Base-by-base conservation (phyloP, 768 basidiomycete species). In the Leccinum longicurvipes region DNA sequence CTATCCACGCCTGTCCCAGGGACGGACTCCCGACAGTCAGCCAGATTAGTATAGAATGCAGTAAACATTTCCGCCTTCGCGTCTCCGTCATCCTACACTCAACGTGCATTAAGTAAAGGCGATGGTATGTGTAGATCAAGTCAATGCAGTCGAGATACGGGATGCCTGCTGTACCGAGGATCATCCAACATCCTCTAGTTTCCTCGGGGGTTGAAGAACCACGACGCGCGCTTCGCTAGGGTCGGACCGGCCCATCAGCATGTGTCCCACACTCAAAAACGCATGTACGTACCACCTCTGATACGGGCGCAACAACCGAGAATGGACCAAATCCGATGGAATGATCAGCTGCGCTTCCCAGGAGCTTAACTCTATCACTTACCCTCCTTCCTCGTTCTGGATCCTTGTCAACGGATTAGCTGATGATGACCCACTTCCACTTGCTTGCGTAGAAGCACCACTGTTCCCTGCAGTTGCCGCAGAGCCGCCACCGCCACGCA, bases 181-280 rank as follows among this genome's bases (percentile, higher is more conserved):
- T 53, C 53, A 61, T 50, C 56, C 45, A 58, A 55, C 46, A 34
- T 54, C 51, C 59, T 60, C 65, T 66, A 74, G 59, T 65, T 66
- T 81, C 75, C 87, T 70, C 88, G 85, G 62, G 89, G 85, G 72
- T 87, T 89, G 80, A 93, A 93, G 75, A 93, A 93, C 91, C 91
- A 93, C 55, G 91, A 93, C 51, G 91, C 89, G 59, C 91, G 89
- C 77, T 93, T 93, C 61, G 89, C 90, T 91, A 73, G 36, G 63
- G 67, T 58, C 47, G 39, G 39, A 41, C 39, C 32, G 69, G 74
- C 74, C 52, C 17, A 66, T 68, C 54, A 69, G 47, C 48, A 56
- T 60, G 51, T 50, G 39, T 55, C 50, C 53, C 60, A 64, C 44
- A 50, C 53, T 55, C 56, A 45, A 63, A 53, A 52, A 19, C 23